Percentiles rank a stretch among this genome's conserved stretches.
Conservation (phyloP, 2,329 filamentous ascomycete genomes). For the Sporothrix phasma region DNA sequence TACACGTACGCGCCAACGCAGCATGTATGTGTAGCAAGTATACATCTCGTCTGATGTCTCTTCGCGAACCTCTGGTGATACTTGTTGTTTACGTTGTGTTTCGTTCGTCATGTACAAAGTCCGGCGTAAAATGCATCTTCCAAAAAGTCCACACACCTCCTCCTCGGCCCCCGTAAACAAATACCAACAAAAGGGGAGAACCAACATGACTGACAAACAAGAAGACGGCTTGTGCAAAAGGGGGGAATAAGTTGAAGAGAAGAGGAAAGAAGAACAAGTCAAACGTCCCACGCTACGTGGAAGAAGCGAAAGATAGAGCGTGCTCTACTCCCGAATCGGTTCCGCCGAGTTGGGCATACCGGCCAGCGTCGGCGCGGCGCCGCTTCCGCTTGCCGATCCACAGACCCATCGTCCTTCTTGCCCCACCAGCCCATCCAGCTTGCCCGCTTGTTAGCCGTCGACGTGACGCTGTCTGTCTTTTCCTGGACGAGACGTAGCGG, state of each 20-base stretch:
- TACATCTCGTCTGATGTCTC: background rate
- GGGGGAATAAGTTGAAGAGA: background rate
- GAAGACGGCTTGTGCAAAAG: background rate
- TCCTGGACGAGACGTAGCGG: slow-evolving; percentile 83
- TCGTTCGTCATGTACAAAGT: slow-evolving; percentile 6
- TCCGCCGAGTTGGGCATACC: slow-evolving; percentile 8
- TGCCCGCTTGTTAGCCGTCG: slow-evolving; percentile 44
- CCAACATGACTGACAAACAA: background rate
- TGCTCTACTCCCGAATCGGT: slow-evolving; percentile 16
- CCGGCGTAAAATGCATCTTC: background rate
- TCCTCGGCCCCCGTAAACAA: background rate
- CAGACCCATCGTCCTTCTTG: slow-evolving; percentile 36
- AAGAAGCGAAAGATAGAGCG: slow-evolving; percentile 1
- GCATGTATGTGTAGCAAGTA: background rate
- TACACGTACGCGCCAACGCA: too few species aligned
- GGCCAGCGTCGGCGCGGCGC: background rate
- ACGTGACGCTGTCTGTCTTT: slow-evolving; percentile 42
- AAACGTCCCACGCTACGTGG: background rate
- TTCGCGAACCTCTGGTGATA: background rate
- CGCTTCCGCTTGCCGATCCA: background rate
- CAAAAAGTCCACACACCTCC: background rate
- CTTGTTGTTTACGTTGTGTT: background rate
- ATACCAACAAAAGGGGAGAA: background rate
- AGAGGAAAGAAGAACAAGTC: background rate
- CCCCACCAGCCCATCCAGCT: slow-evolving; percentile 57